phyloP scores from a whole-genome alignment of 495 filamentous ascomycete genomes.

The Hypoxylon rickii region DNA sequence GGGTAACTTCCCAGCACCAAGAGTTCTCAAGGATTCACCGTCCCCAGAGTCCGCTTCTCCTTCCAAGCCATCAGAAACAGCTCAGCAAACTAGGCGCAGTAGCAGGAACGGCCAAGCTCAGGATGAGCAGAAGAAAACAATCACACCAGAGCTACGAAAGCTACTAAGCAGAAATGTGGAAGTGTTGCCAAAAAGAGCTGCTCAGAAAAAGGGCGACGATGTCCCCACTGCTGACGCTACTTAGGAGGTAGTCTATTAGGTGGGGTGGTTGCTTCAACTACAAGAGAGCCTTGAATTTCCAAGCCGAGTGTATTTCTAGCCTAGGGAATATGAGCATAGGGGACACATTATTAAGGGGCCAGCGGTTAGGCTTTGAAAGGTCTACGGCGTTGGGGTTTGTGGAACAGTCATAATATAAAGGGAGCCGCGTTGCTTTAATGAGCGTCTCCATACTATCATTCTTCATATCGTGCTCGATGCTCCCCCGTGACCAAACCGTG shows the following conservation, averaged over 20 bases:
- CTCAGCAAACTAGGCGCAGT: constrained; percentile 8
- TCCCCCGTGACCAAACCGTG: too few species aligned
- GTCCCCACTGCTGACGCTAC: constrained; percentile 22
- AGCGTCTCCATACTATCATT: too few species aligned
- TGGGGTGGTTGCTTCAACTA: not conserved
- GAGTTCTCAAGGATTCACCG: constrained; percentile 38
- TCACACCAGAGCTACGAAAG: constrained; percentile 78
- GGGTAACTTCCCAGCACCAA: constrained; percentile 72
- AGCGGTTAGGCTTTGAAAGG: not conserved
- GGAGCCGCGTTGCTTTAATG: not conserved
- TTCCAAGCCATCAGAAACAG: constrained; percentile 6
- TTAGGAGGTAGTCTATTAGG: constrained; percentile 25
- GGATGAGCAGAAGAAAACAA: constrained; percentile 58
- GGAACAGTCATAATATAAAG: not conserved
- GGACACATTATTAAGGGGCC: not conserved
- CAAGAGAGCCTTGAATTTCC: not conserved
- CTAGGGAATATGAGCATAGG: not conserved
- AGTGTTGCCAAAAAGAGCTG: constrained; percentile 57
- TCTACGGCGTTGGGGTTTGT: constrained; percentile 10
- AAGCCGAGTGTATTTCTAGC: constrained; percentile 20
- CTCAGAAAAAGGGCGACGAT: constrained; percentile 27
- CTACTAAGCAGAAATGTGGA: constrained; percentile 76
- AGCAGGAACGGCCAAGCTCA: constrained; percentile 38
- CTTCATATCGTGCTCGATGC: not conserved
- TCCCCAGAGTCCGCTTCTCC: constrained; percentile 9